Base-by-base conservation (phyloP, 192 early-diverging fungal species). In the Geranomyces variabilis region DNA sequence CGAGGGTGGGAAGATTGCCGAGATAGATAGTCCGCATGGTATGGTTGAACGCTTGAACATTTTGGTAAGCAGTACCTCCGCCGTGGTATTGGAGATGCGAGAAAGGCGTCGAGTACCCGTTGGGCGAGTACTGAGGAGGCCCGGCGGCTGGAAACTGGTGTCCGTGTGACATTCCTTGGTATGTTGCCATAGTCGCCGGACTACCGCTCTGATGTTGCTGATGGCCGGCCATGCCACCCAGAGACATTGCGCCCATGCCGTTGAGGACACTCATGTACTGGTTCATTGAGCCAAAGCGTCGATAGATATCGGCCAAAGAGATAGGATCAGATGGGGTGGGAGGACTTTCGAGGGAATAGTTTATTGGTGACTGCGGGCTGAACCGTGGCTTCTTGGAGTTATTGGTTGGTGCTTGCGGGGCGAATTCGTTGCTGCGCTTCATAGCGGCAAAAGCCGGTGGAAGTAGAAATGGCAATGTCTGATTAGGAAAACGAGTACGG, bases 11-110 rank as follows among this genome's bases (percentile, higher is more conserved):
- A 15, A 96, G 71, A 63, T 92, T 90, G 51, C 94, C 94, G 41
- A 96, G 70, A 74, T 94, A 96, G 14, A 96, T 77, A 4, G 94
- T 96, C 34, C 93, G 87, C 57, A 79, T 84, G 19, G 84, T 78
- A 65, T 66, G 64, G 44, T 66, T 66, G 41, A 62, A 59, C 17
- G 85, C 69, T 59, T 83, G 62, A 53, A 29, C 33, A 31, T n/a
- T 56, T 49, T 65, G 63, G 34, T 44, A 73, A 24, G 24, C 22
- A 57, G 31, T 9, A 6, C 62, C 44, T 21, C 17, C 44, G 55
- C 46, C 53, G 48, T 69, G 68, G 61, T 22, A 59, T 19, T 67
- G 28, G 7, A 29, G 31, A 31, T 49, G 41, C 0, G 47, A 57
- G 62, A 57, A 51, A 9, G 49, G 53, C 14, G 75, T 43, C 28